These are phyloP conservation scores for Tanacetum coccineum DNA, from an alignment of 129 eudicot species.

Conservation along the genomic window DNA sequence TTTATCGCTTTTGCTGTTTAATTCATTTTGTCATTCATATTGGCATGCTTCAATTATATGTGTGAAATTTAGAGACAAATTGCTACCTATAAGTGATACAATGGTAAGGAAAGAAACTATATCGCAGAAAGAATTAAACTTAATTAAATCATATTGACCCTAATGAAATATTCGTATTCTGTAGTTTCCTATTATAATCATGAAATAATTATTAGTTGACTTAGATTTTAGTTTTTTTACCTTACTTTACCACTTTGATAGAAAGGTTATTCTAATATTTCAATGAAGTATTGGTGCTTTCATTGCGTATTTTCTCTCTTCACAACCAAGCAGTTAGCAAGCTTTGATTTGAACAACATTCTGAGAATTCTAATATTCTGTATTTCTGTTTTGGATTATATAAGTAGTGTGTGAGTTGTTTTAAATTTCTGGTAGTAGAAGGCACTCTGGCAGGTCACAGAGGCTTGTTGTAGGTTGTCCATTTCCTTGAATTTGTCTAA, in stretches of 20 bases:
- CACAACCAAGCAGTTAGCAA: not conserved
- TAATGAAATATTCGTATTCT: too few species aligned
- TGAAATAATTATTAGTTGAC: too few species aligned
- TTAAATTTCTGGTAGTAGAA: conserved; percentile 13
- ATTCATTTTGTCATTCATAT: conserved; percentile 9
- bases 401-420: not conserved
- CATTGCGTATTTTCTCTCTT: not conserved
- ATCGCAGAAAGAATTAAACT: too few species aligned
- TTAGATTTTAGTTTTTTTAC: not conserved
- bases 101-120: too few species aligned
- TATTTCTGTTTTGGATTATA: not conserved
- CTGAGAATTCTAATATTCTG: not conserved
- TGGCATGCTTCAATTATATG: not conserved
- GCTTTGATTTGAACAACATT: conserved; percentile 1
- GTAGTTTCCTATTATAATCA: not conserved
- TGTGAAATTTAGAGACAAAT: too few species aligned
- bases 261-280: not conserved
- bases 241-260: not conserved
- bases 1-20: not conserved
- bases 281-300: conserved; percentile 6
- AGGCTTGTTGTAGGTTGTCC: not conserved
- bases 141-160: too few species aligned
- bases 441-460: not conserved
- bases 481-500: not conserved
- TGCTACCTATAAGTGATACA: too few species aligned